Percentiles rank a stretch among this genome's conserved stretches.
Evolutionary conservation across 139 green algal genomes (phyloP).

Genomic region (Bryopsis sp.): DNA sequence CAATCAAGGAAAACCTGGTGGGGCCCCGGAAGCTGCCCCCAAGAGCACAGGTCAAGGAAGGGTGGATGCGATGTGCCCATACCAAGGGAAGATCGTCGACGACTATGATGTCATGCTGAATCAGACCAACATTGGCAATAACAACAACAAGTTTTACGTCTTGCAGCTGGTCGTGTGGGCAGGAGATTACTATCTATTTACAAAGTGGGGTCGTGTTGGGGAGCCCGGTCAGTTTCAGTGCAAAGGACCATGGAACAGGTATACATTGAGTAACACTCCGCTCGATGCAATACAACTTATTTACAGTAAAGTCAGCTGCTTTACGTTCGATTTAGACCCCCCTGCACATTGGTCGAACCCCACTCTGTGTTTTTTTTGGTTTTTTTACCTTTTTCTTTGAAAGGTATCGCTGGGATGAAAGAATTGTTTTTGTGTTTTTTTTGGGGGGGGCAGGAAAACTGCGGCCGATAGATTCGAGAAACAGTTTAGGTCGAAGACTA

Average conservation of each 20-base stretch:
- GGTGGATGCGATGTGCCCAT: background rate
- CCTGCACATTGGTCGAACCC: no score
- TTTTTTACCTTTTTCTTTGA: no score
- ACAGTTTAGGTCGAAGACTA: slow-evolving; percentile 27
- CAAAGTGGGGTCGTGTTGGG: slow-evolving; percentile 31
- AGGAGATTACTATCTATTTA: slow-evolving; percentile 26
- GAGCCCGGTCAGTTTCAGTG: slow-evolving; percentile 20
- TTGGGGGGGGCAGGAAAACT: no score
- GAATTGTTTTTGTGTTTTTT: no score
- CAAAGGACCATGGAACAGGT: slow-evolving; percentile 17
- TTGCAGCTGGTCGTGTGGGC: slow-evolving; percentile 24
- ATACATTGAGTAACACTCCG: no score
- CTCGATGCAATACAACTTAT: no score
- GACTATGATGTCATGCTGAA: slow-evolving; percentile 39
- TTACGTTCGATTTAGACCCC: no score
- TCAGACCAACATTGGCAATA: slow-evolving; percentile 35
- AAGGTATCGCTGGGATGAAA: no score
- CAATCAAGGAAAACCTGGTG: background rate
- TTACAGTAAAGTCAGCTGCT: no score
- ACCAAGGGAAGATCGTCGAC: slow-evolving; percentile 19
- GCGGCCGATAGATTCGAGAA: slow-evolving; percentile 19
- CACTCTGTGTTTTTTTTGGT: no score
- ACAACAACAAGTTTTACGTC: slow-evolving; percentile 48
- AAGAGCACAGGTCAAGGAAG: background rate
- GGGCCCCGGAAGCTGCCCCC: background rate